Base-by-base conservation (phyloP, 176 grass and related monocot species). In the Saccharum officinarum region DNA sequence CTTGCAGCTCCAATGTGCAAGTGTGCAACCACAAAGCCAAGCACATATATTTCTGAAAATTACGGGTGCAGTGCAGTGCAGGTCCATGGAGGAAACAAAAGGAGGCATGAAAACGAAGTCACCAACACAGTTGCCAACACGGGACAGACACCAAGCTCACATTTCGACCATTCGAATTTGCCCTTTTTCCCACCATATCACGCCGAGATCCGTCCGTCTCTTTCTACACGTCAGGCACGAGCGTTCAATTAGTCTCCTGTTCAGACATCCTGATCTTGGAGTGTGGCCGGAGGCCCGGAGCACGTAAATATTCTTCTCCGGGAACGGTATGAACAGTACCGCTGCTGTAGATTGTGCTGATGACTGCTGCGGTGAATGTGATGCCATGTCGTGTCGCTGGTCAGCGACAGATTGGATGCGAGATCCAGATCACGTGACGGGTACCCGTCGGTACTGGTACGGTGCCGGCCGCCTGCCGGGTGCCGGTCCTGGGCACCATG, bases 361-460 rank as follows among this genome's bases (percentile, higher is more conserved):
- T 47, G 70, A 46, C 23, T 46, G 11, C 17, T 57, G 54, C 20
- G 7, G 54, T n/a, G 18, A n/a, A 72, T 71, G 46, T 10, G 68
- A 23, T 70, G 44, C 57, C 42, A 66, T 37, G 69, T 46, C 62
- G 20, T 37, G 69, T 46, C 62, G 20, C 20, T 2, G 71, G 69
- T 75, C 87, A 60, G 76, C 69, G 76, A 69, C 82, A 89, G 69
- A 68, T 47, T 1, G 82, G 76, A 84, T 36, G 47, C 60, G 41
- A 36, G 15, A 80, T 85, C 76, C 5, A 46, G 69, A 28, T 85
- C 37, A 26, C 47, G 76, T 67, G 82, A 74, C 59, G 23, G 66
- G 26, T 46, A 46, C 42, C 42, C 42, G 45, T 13, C 10, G 10
- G 37, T 45, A 50, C 67, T 2, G 81, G 81, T 52, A 71, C 72